A percentile compares a stretch with the other conserved stretches of the same genome.
phyloP scores from a whole-genome alignment of 441 rosid genomes.

The Gossypium davidsonii region DNA sequence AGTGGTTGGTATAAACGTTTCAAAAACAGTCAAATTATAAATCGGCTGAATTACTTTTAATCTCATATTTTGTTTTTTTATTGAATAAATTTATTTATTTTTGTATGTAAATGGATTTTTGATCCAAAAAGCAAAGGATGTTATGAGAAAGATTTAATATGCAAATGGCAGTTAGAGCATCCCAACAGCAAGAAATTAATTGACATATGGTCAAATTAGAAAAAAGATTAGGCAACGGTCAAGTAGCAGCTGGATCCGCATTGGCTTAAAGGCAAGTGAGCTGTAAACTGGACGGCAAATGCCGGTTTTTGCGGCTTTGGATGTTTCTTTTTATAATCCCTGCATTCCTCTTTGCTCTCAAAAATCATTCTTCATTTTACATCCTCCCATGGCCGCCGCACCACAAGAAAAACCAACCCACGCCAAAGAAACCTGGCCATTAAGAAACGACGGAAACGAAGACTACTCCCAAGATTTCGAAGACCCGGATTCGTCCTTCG shows the following conservation, averaged over 20 bases:
- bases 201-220: background rate
- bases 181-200: background rate
- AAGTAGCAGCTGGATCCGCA: background rate
- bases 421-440: constrained; percentile 1
- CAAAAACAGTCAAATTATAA: too few species aligned
- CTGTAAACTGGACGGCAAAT: background rate
- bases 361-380: background rate
- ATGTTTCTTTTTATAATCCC: background rate
- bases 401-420: background rate
- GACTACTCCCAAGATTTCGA: constrained; percentile 24
- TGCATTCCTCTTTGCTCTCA: background rate
- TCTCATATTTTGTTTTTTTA: too few species aligned
- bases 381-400: background rate
- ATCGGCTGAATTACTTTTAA: too few species aligned
- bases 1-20: too few species aligned
- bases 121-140: too few species aligned
- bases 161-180: background rate
- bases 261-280: background rate
- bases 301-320: background rate
- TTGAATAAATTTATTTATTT: too few species aligned
- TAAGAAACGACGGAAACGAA: constrained; percentile 1
- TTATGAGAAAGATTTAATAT: too few species aligned
- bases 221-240: background rate
- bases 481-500: constrained; percentile 18
- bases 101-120: too few species aligned